phyloP scores from a whole-genome alignment of 495 filamentous ascomycete genomes.

The Podospora pseudocomata region DNA sequence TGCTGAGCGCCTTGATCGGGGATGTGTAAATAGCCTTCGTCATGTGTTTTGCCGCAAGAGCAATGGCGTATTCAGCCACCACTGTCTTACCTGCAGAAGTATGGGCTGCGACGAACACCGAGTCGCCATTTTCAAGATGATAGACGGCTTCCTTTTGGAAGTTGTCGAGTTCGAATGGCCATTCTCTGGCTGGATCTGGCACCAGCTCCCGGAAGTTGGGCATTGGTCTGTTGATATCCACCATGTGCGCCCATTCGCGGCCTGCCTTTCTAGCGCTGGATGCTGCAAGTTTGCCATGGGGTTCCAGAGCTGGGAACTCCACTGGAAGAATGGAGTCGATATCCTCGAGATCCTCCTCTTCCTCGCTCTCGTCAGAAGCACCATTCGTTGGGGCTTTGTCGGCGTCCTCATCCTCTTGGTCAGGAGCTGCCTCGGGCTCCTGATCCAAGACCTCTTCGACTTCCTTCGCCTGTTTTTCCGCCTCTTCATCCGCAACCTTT shows the following conservation, averaged over 20 bases:
- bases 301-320: conserved; percentile 89
- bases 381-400: conserved; percentile 24
- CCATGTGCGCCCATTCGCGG: conserved; percentile 95
- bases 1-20: conserved; percentile 96
- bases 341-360: conserved; percentile 61
- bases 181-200: conserved; percentile 91
- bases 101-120: conserved; percentile 97
- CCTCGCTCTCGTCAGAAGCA: conserved; percentile 40
- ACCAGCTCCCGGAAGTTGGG: conserved; percentile 89
- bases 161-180: conserved; percentile 95
- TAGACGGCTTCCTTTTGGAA: conserved; percentile 99
- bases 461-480: conserved; percentile 57
- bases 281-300: conserved; percentile 69
- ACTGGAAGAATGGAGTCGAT: conserved; percentile 88
- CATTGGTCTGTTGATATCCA: conserved; percentile 87
- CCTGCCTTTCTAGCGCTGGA: conserved; percentile 69
- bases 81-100: conserved; percentile 98
- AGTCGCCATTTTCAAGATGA: conserved; percentile 93
- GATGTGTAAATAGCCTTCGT: conserved; percentile 99
- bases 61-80: conserved; percentile 96
- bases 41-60: conserved; percentile 93
- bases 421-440: conserved; percentile 56
- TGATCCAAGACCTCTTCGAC: conserved; percentile 70
- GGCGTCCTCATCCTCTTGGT: conserved; percentile 37
- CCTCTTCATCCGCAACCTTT: conserved; percentile 48